phyloP scores from a whole-genome alignment of 2,329 filamentous ascomycete genomes.

The Pseudogymnoascus sp. region DNA sequence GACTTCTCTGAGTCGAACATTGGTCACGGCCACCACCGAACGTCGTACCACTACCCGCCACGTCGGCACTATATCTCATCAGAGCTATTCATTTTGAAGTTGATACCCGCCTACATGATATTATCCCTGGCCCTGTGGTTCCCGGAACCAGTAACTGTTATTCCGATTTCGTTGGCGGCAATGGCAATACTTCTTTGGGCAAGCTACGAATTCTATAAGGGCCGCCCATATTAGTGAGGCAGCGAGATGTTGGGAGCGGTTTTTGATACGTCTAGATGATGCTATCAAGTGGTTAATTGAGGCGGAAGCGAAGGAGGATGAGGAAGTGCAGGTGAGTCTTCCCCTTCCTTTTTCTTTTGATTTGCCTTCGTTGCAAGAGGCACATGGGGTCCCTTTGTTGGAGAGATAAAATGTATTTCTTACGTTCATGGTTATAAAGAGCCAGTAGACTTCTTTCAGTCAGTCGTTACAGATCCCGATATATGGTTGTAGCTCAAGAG shows the following conservation, averaged over 20 bases:
- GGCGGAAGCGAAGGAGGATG: not conserved
- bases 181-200: not conserved
- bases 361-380: not conserved
- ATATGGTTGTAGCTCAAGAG: not conserved
- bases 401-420: not conserved
- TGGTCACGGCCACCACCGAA: no score
- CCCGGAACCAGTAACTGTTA: not conserved
- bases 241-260: not conserved
- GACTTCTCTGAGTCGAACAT: no score
- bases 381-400: not conserved
- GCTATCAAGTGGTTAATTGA: not conserved
- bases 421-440: not conserved
- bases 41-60: not conserved
- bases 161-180: not conserved
- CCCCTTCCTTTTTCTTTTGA: not conserved
- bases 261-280: not conserved
- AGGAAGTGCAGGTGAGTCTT: not conserved
- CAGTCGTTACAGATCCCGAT: not conserved
- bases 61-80: not conserved
- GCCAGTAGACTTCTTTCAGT: not conserved
- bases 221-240: not conserved
- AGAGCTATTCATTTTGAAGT: not conserved
- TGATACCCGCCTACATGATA: not conserved
- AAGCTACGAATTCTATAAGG: not conserved
- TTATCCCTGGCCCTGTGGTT: not conserved